Evolutionary conservation across 1,284 basidiomycete species (phyloP).

Genomic region (Pterulicium gracile): DNA sequence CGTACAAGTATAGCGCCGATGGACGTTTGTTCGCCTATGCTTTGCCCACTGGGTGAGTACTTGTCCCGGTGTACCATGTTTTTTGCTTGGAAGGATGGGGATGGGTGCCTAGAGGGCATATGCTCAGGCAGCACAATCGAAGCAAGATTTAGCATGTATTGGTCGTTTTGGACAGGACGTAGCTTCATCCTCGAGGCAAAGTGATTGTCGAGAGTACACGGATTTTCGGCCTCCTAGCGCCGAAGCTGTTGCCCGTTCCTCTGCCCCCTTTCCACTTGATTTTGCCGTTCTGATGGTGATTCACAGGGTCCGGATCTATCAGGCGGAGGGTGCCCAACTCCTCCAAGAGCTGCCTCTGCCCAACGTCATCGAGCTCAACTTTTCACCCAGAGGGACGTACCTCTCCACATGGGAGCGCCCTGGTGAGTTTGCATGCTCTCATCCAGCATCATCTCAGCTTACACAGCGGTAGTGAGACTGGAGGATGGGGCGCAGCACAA

Average conservation of each 20-base stretch:
- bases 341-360: slow-evolving; percentile 61
- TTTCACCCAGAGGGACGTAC: slow-evolving; percentile 90
- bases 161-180: too few species aligned
- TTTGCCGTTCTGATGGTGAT: slow-evolving; percentile 4
- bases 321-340: slow-evolving; percentile 63
- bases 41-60: slow-evolving; percentile 57
- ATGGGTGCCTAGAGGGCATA: too few species aligned
- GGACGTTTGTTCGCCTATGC: slow-evolving; percentile 84
- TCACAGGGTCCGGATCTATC: slow-evolving; percentile 63
- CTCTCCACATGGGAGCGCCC: slow-evolving; percentile 92
- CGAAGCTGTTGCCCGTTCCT: too few species aligned
- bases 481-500: slow-evolving; percentile 80
- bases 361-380: slow-evolving; percentile 76
- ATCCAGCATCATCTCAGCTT: slow-evolving; percentile 8
- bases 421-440: slow-evolving; percentile 25
- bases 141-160: too few species aligned
- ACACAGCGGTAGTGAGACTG: slow-evolving; percentile 54
- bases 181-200: too few species aligned
- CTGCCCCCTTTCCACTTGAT: not conserved
- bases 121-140: too few species aligned
- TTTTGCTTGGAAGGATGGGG: too few species aligned
- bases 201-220: too few species aligned
- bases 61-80: too few species aligned
- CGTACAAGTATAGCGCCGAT: slow-evolving; percentile 79
- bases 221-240: too few species aligned